These are phyloP conservation scores for Trypanosoma lewisi DNA, from an alignment of 208 protist genomes.

Conservation along the genomic window DNA sequence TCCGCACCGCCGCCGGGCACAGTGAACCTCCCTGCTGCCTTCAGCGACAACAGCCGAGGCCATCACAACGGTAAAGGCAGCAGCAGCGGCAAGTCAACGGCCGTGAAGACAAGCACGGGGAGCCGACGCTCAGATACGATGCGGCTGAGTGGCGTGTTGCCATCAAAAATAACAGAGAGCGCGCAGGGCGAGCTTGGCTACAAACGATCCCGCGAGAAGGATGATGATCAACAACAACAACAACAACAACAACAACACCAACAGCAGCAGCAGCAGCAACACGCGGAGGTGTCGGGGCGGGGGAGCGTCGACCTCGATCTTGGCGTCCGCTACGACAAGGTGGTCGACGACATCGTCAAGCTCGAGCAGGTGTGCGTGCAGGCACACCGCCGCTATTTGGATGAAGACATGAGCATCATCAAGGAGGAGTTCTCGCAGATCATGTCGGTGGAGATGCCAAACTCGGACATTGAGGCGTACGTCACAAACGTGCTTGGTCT, in stretches of 20 bases:
- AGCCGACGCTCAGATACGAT: conserved; percentile 14
- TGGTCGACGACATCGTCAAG: conserved; percentile 28
- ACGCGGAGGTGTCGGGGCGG: conserved; percentile 4
- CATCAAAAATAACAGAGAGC: not conserved
- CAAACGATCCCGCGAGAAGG: conserved; percentile 16
- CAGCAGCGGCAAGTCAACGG: not conserved
- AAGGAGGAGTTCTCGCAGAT: conserved; percentile 32
- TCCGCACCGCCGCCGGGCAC: conserved; percentile 7
- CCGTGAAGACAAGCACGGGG: not conserved
- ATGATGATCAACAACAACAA: conserved; percentile 7
- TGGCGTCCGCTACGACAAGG: conserved; percentile 21
- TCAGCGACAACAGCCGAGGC: not conserved
- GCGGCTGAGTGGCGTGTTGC: conserved; percentile 15
- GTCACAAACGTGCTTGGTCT: conserved; percentile 17
- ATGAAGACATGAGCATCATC: conserved; percentile 27
- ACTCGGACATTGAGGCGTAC: conserved; percentile 28
- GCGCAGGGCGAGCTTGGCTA: conserved; percentile 2
- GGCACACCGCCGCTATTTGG: conserved; percentile 23
- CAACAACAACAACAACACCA: not conserved
- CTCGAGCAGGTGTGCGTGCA: conserved; percentile 23
- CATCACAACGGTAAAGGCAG: conserved; percentile 6
- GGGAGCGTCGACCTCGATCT: conserved; percentile 22
- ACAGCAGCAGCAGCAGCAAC: conserved; percentile 2
- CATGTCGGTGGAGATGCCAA: conserved; percentile 31
- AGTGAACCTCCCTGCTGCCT: conserved; percentile 2